Evolutionary conservation across 1,284 basidiomycete genomes (phyloP).

Genomic region (Anthracocystis setariae): DNA sequence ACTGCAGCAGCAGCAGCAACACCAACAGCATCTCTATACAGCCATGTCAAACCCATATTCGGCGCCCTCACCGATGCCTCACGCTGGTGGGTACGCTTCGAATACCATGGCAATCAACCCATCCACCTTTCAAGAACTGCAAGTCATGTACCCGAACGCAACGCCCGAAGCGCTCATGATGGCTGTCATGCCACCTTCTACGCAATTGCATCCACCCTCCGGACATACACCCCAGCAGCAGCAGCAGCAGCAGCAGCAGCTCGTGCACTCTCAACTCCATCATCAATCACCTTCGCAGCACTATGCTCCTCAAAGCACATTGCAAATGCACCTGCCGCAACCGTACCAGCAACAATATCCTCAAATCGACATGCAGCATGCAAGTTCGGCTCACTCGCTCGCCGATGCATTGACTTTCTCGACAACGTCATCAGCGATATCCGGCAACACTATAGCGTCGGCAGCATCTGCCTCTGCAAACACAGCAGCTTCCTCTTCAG

Average conservation of each 20-base stretch:
- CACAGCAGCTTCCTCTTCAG: not conserved
- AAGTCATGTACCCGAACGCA: slow-evolving; percentile 7
- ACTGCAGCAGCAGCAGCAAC: slow-evolving; percentile 11
- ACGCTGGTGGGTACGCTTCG: not conserved
- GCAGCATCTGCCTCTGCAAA: too few relatives aligned
- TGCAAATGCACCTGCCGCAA: not conserved
- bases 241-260: too few relatives aligned
- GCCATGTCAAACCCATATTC: not conserved
- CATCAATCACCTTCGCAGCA: slow-evolving; percentile 1
- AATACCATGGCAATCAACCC: slow-evolving; percentile 9
- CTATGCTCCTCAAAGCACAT: not conserved
- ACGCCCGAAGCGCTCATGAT: slow-evolving; percentile 8
- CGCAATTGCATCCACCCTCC: not conserved
- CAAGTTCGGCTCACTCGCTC: slow-evolving; percentile 20
- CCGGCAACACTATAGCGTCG: not conserved
- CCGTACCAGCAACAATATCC: not conserved
- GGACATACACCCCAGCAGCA: not conserved
- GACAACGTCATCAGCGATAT: not conserved
- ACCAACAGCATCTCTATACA: not conserved
- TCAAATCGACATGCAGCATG: not conserved
- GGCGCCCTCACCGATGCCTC: not conserved
- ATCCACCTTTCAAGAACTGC: slow-evolving; percentile 7
- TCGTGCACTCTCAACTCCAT: not conserved
- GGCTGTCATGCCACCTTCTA: slow-evolving; percentile 2
- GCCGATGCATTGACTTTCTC: slow-evolving; percentile 23